Evolutionary conservation across 1,284 basidiomycete genomes (phyloP).

Genomic region (Ganoderma lingzhi): DNA sequence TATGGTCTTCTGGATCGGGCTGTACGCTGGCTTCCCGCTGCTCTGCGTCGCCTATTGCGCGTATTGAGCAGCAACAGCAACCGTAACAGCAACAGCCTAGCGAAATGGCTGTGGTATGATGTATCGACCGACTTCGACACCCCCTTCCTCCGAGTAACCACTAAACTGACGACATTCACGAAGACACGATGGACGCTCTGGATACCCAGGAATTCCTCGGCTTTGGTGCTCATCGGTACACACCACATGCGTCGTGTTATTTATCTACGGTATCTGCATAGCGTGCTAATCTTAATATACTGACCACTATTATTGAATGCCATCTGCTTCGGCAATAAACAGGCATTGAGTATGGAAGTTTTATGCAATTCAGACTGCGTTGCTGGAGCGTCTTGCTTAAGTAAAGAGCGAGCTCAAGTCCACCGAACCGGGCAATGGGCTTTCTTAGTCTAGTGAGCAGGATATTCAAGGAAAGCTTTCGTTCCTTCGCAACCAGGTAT

Average conservation of each 20-base stretch:
- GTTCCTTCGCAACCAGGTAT: too few species aligned
- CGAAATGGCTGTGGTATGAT: neutral
- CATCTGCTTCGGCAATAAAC: neutral
- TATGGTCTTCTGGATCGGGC: slow-evolving; percentile 92
- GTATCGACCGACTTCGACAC: neutral
- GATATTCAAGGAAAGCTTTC: too few species aligned
- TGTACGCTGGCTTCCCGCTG: slow-evolving; percentile 91
- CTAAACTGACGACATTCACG: neutral
- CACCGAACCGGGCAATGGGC: too few species aligned
- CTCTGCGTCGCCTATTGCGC: slow-evolving; percentile 88
- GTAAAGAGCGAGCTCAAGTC: too few species aligned
- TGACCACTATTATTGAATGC: neutral
- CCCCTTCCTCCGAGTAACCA: neutral
- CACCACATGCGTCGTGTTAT: neutral
- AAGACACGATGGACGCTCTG: neutral
- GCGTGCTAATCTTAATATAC: neutral
- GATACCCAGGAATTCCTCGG: neutral
- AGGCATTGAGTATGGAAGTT: too few species aligned
- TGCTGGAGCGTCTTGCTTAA: too few species aligned
- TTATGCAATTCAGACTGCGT: too few species aligned
- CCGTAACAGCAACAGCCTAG: neutral
- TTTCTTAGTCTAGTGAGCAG: too few species aligned
- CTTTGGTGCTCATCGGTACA: neutral
- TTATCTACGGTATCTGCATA: slow-evolving; percentile 2
- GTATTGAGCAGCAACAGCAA: slow-evolving; percentile 50